Percentiles rank a stretch among this genome's conserved stretches.
phyloP scores from a whole-genome alignment of 805 yeast species.

The Pichia thaimueangensis region DNA sequence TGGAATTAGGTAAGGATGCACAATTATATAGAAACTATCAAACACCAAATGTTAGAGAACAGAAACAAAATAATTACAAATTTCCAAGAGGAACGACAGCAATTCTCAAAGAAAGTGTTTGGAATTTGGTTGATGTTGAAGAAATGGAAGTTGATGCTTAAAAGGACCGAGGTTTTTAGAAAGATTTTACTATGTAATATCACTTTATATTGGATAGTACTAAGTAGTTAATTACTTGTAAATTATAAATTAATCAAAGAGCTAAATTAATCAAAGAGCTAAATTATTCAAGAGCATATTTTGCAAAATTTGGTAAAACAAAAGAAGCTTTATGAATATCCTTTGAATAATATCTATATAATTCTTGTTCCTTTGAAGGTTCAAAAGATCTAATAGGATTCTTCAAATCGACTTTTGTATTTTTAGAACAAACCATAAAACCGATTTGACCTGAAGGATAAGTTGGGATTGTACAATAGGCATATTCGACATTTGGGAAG shows the following conservation, averaged over 20 bases:
- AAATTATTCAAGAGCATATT: slow-evolving; percentile 25
- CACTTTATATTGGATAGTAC: no score
- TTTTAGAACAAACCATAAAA: slow-evolving; percentile 93
- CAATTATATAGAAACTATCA: slow-evolving; percentile 76
- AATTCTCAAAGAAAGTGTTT: slow-evolving; percentile 60
- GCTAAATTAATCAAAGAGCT: no score
- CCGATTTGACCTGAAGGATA: slow-evolving; percentile 97
- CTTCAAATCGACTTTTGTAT: slow-evolving; percentile 53
- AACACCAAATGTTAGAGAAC: slow-evolving; percentile 83
- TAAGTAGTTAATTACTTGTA: no score
- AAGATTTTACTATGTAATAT: no score
- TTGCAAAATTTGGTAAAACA: slow-evolving; percentile 91
- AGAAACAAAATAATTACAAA: slow-evolving; percentile 76
- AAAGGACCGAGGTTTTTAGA: no score
- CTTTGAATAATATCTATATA: slow-evolving; percentile 77
- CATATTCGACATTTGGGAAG: slow-evolving; percentile 88
- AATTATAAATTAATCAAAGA: no score
- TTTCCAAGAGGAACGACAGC: slow-evolving; percentile 95
- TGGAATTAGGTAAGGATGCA: slow-evolving; percentile 91
- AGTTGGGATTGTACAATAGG: slow-evolving; percentile 90
- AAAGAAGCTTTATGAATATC: slow-evolving; percentile 84
- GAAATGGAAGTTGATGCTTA: slow-evolving; percentile 45
- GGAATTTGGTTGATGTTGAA: slow-evolving; percentile 60
- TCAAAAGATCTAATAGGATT: slow-evolving; percentile 63
- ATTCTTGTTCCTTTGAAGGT: slow-evolving; percentile 52